These are phyloP conservation scores for Mycogone perniciosa DNA, from an alignment of 2,329 filamentous ascomycete genomes.

Conservation along the genomic window DNA sequence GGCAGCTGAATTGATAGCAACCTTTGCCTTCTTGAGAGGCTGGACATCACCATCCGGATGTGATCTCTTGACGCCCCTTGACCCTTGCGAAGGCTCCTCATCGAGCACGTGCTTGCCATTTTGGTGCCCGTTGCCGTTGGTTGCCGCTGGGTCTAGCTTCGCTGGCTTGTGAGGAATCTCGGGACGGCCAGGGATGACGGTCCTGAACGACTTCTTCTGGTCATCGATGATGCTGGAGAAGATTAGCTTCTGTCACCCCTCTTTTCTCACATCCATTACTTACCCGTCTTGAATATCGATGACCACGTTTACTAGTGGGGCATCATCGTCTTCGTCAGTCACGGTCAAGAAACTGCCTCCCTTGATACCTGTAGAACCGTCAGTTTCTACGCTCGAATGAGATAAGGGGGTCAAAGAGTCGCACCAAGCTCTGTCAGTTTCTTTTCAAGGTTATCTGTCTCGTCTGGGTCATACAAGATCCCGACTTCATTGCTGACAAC, in stretches of 20 bases:
- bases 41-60: slow-evolving; percentile 37
- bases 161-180: slow-evolving; percentile 50
- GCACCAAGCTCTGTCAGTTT: slow-evolving; percentile 69
- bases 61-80: slow-evolving; percentile 41
- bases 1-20: slow-evolving; percentile 22
- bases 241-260: slow-evolving; percentile 20
- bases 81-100: slow-evolving; percentile 24
- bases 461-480: slow-evolving; percentile 83
- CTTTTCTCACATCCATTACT: slow-evolving; percentile 19
- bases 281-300: slow-evolving; percentile 61
- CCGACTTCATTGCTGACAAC: slow-evolving; percentile 67
- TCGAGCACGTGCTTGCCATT: slow-evolving; percentile 37
- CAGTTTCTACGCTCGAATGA: neutral
- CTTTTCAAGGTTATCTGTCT: slow-evolving; percentile 78
- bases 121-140: slow-evolving; percentile 33
- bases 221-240: slow-evolving; percentile 34
- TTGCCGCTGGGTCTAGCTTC: slow-evolving; percentile 30
- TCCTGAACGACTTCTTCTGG: slow-evolving; percentile 50
- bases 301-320: slow-evolving; percentile 72
- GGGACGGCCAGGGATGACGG: slow-evolving; percentile 36
- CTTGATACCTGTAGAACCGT: slow-evolving; percentile 50
- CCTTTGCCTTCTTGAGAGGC: slow-evolving; percentile 45
- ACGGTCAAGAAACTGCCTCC: slow-evolving; percentile 73
- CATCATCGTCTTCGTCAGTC: slow-evolving; percentile 72
- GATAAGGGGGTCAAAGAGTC: slow-evolving; percentile 12